Conservation (phyloP, 768 basidiomycete species). For the Tremella yokohamensis region DNA sequence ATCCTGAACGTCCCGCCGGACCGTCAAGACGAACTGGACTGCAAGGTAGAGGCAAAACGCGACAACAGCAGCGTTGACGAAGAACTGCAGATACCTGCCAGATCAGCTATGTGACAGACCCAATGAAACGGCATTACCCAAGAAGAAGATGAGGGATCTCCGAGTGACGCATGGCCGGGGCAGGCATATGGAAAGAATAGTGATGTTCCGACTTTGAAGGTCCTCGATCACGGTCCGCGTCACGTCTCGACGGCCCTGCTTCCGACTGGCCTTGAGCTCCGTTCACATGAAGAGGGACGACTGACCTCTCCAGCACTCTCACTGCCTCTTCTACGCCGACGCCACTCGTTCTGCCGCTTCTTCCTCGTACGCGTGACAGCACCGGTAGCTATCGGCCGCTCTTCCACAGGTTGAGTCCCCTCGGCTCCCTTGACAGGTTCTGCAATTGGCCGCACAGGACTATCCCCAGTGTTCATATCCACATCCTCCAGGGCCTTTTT, state of each 20-base stretch:
- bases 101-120: slow-evolving; percentile 7
- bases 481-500: slow-evolving; percentile 25
- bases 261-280: slow-evolving; percentile 7
- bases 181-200: slow-evolving; percentile 41
- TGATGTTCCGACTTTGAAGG: slow-evolving; percentile 27
- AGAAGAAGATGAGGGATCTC: slow-evolving; percentile 70
- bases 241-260: no score
- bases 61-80: slow-evolving; percentile 84
- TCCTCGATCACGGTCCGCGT: not conserved
- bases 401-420: slow-evolving; percentile 6
- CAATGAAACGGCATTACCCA: slow-evolving; percentile 61
- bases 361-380: slow-evolving; percentile 30
- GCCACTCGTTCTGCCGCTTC: slow-evolving; percentile 28
- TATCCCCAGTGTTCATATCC: slow-evolving; percentile 32
- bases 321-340: slow-evolving; percentile 28
- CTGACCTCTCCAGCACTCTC: slow-evolving; percentile 19
- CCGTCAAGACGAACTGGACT: slow-evolving; percentile 79
- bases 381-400: slow-evolving; percentile 25
- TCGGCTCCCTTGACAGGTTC: slow-evolving; percentile 9
- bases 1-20: slow-evolving; percentile 83
- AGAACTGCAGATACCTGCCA: slow-evolving; percentile 81
- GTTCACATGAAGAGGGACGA: not conserved
- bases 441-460: slow-evolving; percentile 9
- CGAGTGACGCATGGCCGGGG: slow-evolving; percentile 42
- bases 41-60: slow-evolving; percentile 78